Evolutionary conservation across 768 basidiomycete species (phyloP), one percentile per base, ranked within the genome.

Genomic region (Candolleomyces efflorescens): DNA sequence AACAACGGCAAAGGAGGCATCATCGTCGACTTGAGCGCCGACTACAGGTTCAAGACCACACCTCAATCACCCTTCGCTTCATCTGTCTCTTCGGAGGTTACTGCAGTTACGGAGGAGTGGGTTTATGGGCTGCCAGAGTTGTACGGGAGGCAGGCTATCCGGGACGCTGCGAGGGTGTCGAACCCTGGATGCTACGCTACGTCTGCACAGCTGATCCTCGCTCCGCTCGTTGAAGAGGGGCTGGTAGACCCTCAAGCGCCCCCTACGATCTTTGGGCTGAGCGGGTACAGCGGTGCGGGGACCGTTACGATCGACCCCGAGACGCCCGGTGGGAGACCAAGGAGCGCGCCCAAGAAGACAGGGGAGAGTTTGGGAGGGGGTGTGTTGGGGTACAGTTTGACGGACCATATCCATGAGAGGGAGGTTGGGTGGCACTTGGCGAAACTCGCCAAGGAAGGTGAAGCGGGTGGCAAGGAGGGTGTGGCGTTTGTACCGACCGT

Each of bases 101-200:
- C 32, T 32, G 6, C n/a, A 5, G 36, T 36, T 45, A 43, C 49
- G 37, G 58, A 27, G 39, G 89, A 82, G 51, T 99, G 97, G 97
- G 90, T 90, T 62, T 99, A 99, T 69, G 97, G 97, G 65, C 85
- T 99, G 73, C 97, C 97, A 98, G 97, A 98, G 71, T 77, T 98
- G 43, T 98, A 98, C 70, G 85, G 82, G 32, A 92, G 96, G 56
- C 70, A 75, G 26, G 70, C 71, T 0, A 78, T 97, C 62, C 85
- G 85, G 46, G 60, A 74, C 2, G 82, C 97, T 22, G 93, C 86
- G 68, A 78, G 94, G 45, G 93, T 98, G 62, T 91, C 97, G 49
- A 99, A 99, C 75, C 97, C 97, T 1, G 97, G 97, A 44, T 99
- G 97, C 70, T 99, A 94, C 68, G 90, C 95, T 5, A 98, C 97